Evolutionary conservation across 495 filamentous ascomycete genomes (phyloP).

Genomic region (Amniculicola lignicola): DNA sequence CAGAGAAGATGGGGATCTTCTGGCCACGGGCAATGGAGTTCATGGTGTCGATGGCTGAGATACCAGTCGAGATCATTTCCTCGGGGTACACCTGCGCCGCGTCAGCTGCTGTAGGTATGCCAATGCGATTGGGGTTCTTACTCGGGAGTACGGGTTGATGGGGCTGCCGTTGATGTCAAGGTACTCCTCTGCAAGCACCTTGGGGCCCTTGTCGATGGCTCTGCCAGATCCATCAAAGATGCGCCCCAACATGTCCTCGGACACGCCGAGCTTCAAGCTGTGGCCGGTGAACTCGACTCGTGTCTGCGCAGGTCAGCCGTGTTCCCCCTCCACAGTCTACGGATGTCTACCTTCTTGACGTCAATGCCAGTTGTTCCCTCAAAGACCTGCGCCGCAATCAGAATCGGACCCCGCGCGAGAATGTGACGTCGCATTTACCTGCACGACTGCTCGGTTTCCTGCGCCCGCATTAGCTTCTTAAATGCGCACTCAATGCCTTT

Average conservation of each 20-base stretch:
- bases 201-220: constrained; percentile 97
- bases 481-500: background rate
- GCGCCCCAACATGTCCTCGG: constrained; percentile 98
- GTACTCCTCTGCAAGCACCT: constrained; percentile 96
- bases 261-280: constrained; percentile 96
- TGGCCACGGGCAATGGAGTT: constrained; percentile 99
- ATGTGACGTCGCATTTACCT: constrained; percentile 50
- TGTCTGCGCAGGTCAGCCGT: constrained; percentile 53
- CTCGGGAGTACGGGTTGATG: constrained; percentile 97
- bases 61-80: constrained; percentile 99
- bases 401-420: background rate
- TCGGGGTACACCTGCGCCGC: constrained; percentile 81
- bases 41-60: constrained; percentile 99
- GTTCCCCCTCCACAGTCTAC: background rate
- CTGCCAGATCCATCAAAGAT: constrained; percentile 97
- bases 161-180: constrained; percentile 99
- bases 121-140: constrained; percentile 43
- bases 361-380: constrained; percentile 96
- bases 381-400: constrained; percentile 65
- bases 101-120: constrained; percentile 21
- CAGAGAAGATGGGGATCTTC: constrained; percentile 99
- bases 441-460: constrained; percentile 90
- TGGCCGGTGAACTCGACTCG: constrained; percentile 96
- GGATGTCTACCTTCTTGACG: constrained; percentile 79
- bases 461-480: constrained; percentile 5